These are phyloP conservation scores for Circinella minor DNA, from an alignment of 371 early-diverging fungal species.

Conservation along the genomic window DNA sequence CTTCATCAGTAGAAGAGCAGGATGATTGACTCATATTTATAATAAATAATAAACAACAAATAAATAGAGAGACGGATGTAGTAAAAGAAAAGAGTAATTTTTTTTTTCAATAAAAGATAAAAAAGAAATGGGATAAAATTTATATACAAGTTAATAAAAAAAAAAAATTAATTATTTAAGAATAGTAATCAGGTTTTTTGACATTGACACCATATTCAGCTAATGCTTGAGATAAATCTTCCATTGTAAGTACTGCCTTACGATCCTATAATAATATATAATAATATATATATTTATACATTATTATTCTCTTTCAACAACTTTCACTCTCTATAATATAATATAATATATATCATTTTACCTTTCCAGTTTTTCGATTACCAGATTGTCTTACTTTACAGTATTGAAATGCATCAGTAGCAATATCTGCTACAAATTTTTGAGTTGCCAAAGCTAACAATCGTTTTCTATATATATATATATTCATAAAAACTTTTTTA, in stretches of 20 bases:
- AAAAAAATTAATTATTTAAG: conserved; percentile 18
- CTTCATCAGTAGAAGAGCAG: neutral
- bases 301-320: neutral
- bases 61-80: too few relatives aligned
- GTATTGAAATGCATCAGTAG: conserved; percentile 94
- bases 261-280: conserved; percentile 57
- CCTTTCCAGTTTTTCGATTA: conserved; percentile 46
- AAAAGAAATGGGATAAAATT: neutral
- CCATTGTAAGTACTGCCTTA: conserved; percentile 89
- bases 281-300: neutral
- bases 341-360: conserved; percentile 4
- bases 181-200: conserved; percentile 93
- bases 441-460: conserved; percentile 92
- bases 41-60: neutral
- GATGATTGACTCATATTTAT: neutral
- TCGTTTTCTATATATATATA: conserved; percentile 66
- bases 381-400: conserved; percentile 85
- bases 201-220: conserved; percentile 94
- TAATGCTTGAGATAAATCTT: conserved; percentile 90
- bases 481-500: neutral
- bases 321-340: neutral
- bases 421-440: conserved; percentile 95
- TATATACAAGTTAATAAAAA: neutral
- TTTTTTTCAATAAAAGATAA: neutral
- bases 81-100: neutral